Conservation (phyloP, 2,329 filamentous ascomycete genomes). For the Pyrenochaeta sp. region DNA sequence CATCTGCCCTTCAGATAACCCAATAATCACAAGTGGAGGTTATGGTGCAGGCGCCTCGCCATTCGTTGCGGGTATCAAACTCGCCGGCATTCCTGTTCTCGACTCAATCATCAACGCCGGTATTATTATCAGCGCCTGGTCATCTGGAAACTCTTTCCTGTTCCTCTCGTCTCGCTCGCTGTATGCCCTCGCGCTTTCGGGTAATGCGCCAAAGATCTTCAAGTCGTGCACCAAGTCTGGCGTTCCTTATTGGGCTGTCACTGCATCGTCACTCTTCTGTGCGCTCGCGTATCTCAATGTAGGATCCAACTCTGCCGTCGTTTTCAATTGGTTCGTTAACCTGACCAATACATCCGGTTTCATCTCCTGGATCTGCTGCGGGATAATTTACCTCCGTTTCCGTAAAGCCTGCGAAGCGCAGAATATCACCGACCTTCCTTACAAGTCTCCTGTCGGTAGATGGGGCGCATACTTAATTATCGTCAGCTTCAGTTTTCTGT, state of each 20-base stretch:
- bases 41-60: slow-evolving; percentile 62
- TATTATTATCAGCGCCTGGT: slow-evolving; percentile 71
- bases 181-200: slow-evolving; percentile 66
- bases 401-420: slow-evolving; percentile 65
- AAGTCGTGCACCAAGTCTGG: slow-evolving; percentile 67
- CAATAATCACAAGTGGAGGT: slow-evolving; percentile 60
- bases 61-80: slow-evolving; percentile 60
- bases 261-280: slow-evolving; percentile 54
- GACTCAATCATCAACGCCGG: slow-evolving; percentile 74
- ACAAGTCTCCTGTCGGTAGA: slow-evolving; percentile 65
- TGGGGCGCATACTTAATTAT: slow-evolving; percentile 72
- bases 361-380: slow-evolving; percentile 64
- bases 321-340: slow-evolving; percentile 76
- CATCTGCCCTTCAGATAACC: slow-evolving; percentile 64
- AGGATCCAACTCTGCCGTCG: slow-evolving; percentile 52
- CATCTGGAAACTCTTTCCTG: slow-evolving; percentile 64
- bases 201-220: slow-evolving; percentile 71
- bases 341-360: slow-evolving; percentile 67
- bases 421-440: slow-evolving; percentile 63
- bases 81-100: slow-evolving; percentile 63
- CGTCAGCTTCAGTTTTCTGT: slow-evolving; percentile 67
- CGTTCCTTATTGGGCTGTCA: slow-evolving; percentile 61
- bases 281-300: slow-evolving; percentile 61
- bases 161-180: slow-evolving; percentile 63
- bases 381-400: slow-evolving; percentile 68